These are phyloP conservation scores for Diutina pseudorugosa DNA, from an alignment of 1,139 yeast species.

Conservation along the genomic window DNA sequence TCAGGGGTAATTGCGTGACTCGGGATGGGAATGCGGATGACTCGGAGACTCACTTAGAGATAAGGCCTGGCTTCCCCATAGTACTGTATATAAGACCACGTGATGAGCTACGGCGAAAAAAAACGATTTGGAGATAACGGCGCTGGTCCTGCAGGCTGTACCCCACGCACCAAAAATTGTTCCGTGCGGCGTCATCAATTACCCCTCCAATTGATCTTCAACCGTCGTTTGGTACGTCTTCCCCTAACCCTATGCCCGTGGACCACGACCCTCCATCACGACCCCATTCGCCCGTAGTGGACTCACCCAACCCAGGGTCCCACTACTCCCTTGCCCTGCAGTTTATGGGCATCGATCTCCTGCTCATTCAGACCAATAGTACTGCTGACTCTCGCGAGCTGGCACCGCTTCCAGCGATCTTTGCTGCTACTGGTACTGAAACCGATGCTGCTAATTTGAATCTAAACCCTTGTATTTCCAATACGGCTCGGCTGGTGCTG, in stretches of 20 bases:
- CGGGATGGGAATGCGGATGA: neutral
- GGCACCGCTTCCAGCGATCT: neutral
- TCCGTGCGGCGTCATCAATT: neutral
- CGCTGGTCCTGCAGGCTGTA: neutral
- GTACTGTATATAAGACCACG: too few relatives aligned
- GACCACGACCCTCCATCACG: neutral
- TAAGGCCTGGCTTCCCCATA: too few relatives aligned
- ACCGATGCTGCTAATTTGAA: slow-evolving; percentile 1
- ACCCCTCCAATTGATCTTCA: too few relatives aligned
- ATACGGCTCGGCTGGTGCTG: neutral
- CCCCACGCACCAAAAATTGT: neutral
- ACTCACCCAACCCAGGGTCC: neutral
- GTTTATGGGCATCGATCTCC: neutral
- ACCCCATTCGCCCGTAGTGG: neutral
- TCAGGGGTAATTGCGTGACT: neutral
- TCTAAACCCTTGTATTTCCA: neutral
- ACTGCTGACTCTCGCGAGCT: neutral
- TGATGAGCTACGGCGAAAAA: too few relatives aligned
- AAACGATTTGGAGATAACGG: too few relatives aligned
- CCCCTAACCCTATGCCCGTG: neutral
- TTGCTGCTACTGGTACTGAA: slow-evolving; percentile 1
- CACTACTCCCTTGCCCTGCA: neutral
- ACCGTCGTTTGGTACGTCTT: too few relatives aligned
- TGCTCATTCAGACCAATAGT: neutral
- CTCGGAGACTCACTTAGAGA: neutral